These are phyloP conservation scores for Mycena haematopus DNA, from an alignment of 768 basidiomycete genomes.

Conservation along the genomic window DNA sequence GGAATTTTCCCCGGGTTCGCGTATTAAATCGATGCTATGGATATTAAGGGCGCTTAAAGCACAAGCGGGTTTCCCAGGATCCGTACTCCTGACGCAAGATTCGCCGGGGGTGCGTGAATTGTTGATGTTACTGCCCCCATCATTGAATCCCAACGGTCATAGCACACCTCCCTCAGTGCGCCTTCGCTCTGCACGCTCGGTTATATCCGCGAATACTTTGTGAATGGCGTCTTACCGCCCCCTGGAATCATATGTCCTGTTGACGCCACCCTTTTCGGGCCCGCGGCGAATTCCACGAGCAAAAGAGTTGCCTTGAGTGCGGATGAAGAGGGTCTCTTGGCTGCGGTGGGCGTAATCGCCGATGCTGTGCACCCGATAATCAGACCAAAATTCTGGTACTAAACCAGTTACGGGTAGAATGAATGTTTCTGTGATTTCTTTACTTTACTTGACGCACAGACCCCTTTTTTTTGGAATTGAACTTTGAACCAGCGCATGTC, in stretches of 20 bases:
- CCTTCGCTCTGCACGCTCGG: conserved; percentile 32
- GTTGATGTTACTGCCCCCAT: background rate
- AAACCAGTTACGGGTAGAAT: no score
- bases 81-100: conserved; percentile 22
- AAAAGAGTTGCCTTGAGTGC: background rate
- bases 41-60: conserved; percentile 21
- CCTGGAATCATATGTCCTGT: conserved; percentile 34
- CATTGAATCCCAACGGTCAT: no score
- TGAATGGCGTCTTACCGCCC: conserved; percentile 33
- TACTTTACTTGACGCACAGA: no score
- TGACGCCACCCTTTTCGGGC: conserved; percentile 25
- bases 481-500: no score
- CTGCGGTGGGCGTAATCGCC: conserved; percentile 2
- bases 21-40: background rate
- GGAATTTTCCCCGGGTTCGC: background rate
- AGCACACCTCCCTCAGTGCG: conserved; percentile 30
- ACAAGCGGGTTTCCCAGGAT: conserved; percentile 19
- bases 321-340: conserved; percentile 5
- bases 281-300: background rate
- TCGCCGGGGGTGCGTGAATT: conserved; percentile 18
- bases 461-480: no score
- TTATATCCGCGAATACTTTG: conserved; percentile 31
- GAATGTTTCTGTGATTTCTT: no score
- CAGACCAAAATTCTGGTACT: conserved; percentile 2
- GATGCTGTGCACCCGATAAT: conserved; percentile 8